Percentiles rank a stretch among this genome's conserved stretches.
Evolutionary conservation across 805 yeast species (phyloP).

Genomic region (Pichia deserticola): DNA sequence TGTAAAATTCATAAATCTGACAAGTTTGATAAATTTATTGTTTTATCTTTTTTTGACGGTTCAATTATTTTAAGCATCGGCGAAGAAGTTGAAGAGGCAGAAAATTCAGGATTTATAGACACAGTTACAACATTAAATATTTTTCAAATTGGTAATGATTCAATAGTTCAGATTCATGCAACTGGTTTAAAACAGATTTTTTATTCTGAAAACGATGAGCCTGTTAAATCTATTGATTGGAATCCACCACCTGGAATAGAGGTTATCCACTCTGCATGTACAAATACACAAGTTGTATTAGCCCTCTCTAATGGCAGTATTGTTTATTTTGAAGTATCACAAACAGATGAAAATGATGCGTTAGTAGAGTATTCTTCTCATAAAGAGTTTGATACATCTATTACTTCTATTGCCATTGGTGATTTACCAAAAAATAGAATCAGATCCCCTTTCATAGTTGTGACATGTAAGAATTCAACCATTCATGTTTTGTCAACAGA

Average conservation of each 20-base stretch:
- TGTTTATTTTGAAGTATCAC: slow-evolving; percentile 73
- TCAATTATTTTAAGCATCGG: slow-evolving; percentile 74
- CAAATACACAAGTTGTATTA: slow-evolving; percentile 59
- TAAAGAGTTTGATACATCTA: slow-evolving; percentile 43
- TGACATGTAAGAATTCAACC: slow-evolving; percentile 66
- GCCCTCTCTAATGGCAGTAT: slow-evolving; percentile 68
- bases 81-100: slow-evolving; percentile 70
- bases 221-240: slow-evolving; percentile 52
- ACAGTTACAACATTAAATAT: slow-evolving; percentile 59
- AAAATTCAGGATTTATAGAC: slow-evolving; percentile 46
- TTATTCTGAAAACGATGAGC: slow-evolving; percentile 23
- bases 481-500: slow-evolving; percentile 61
- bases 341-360: slow-evolving; percentile 40
- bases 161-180: slow-evolving; percentile 66
- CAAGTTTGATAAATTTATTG: slow-evolving; percentile 51
- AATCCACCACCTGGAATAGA: slow-evolving; percentile 70
- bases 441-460: slow-evolving; percentile 51
- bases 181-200: slow-evolving; percentile 60
- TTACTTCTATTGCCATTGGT: slow-evolving; percentile 44
- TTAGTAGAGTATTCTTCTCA: slow-evolving; percentile 65
- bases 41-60: slow-evolving; percentile 55
- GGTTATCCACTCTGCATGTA: slow-evolving; percentile 53
- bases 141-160: slow-evolving; percentile 54
- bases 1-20: slow-evolving; percentile 41
- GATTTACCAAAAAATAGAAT: slow-evolving; percentile 40